phyloP scores from a whole-genome alignment of 1,139 yeast species.

The Saccharomycopsis crataegensis region DNA sequence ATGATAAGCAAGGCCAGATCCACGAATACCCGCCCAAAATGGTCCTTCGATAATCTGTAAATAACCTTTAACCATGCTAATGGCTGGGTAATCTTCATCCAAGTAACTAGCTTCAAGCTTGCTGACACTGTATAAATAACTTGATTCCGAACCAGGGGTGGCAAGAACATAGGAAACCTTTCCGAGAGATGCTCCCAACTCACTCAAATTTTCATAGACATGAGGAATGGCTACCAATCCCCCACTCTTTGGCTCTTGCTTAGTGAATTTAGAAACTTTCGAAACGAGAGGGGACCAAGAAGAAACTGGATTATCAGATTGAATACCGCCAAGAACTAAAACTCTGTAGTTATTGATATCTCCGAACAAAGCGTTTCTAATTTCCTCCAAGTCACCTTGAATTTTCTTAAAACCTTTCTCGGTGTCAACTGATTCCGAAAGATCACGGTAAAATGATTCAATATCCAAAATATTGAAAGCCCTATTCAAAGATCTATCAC shows the following conservation, averaged over 20 bases:
- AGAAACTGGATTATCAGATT: constrained; percentile 44
- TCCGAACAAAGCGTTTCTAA: constrained; percentile 51
- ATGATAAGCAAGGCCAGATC: constrained; percentile 93
- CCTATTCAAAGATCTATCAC: constrained; percentile 53
- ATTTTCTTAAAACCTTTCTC: constrained; percentile 43
- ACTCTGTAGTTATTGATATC: constrained; percentile 53
- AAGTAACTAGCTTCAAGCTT: constrained; percentile 51
- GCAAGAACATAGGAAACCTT: constrained; percentile 57
- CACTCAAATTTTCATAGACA: background rate
- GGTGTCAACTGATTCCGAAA: constrained; percentile 44
- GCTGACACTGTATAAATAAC: constrained; percentile 60
- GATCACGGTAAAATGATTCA: constrained; percentile 49
- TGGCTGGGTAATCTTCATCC: constrained; percentile 61
- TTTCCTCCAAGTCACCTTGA: constrained; percentile 44
- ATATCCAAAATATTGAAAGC: constrained; percentile 60
- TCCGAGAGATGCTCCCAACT: constrained; percentile 42
- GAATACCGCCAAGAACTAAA: constrained; percentile 63
- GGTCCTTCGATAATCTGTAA: constrained; percentile 93
- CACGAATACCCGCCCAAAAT: constrained; percentile 93
- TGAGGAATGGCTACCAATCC: constrained; percentile 21
- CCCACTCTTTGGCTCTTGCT: background rate
- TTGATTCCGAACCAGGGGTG: constrained; percentile 82
- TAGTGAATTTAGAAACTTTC: constrained; percentile 11
- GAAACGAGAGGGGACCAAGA: constrained; percentile 49
- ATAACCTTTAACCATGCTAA: constrained; percentile 69